Base-by-base conservation (phyloP, 768 basidiomycete species). In the Lactifluus pinguis region DNA sequence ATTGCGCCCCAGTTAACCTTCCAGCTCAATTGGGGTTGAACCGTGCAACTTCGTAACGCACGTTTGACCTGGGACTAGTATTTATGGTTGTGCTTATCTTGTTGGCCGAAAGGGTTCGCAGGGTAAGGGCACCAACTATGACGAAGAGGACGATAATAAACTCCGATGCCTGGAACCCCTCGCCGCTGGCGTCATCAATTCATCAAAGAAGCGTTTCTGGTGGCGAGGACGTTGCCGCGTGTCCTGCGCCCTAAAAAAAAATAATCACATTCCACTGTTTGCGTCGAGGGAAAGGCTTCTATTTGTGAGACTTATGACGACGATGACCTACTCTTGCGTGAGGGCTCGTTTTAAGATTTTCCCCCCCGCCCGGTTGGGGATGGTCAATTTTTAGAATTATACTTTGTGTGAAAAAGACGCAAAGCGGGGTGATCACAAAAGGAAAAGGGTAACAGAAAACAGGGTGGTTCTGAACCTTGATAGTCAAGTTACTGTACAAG, bases 291-390 rank as follows among this genome's bases (percentile, higher is more conserved):
- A 48, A 14, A 29, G n/a, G 14, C 50, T 57, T 61, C 60, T 39
- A 52, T 61, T 61, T 44, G 50, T 36, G 15, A 52, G 60, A 61
- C 60, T 57, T 61, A 61, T 61, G 60, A 61, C 60, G 60, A 14
- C 36, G 36, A 56, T 53, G 17, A 52, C 34, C 6, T 1, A 19
- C 34, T 17, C 39, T 49, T 19, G 19, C 29, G 7, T 17, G 25
- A 19, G 11, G 15, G 34, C 54, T 21, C 53, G 6, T 14, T 14
- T 29, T 21, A 2, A 34, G 36, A 36, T 4, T 29, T 41, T 41
- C 14, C 36, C 32, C 15, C 9, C 15, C 45, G 4, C 44, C 19
- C 19, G 45, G n/a, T 1, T 29, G 21, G 25, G 25, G 25, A 25
- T 25, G 1, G 25, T 25, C 1, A 25, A 25, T 25, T 6, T 41